Evolutionary conservation across 306 rosid species (phyloP), one percentile per base, ranked within the genome.

Genomic region (Lagenaria siceraria): DNA sequence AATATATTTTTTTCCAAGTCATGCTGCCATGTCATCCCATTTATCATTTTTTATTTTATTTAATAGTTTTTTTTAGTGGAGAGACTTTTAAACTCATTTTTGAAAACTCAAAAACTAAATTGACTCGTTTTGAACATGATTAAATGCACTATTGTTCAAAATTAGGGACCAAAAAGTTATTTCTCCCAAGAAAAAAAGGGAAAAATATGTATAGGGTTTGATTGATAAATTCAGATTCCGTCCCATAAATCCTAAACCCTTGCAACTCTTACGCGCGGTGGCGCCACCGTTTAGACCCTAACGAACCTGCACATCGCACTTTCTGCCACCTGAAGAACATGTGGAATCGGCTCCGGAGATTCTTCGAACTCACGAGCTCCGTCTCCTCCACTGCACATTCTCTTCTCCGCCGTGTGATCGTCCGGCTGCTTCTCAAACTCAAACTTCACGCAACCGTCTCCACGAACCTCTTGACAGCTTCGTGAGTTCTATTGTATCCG

Each of bases 341-440:
- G 65, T 55, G 71, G 55, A 62, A 3, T 63, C 51, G 18, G 80
- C 40, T 51, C 48, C 70, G 13, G 60, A 62, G 27, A 12, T 82
- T 40, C 76, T 83, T 76, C 96, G 92, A 52, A 43, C 78, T 51
- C 82, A 80, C 81, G 98, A 93, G 88, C 91, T 93, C 55, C 90
- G 96, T 62, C 92, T 93, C 85, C 83, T 93, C 62, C 92, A 90
- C 31, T 88, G 94, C 80, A 88, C 92, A 61, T 78, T 91, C 66
- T 55, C 70, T 55, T 68, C 85, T 54, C 77, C 83, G 4, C 79
- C 86, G 17, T 61, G 82, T 40, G 58, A 51, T 73, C 7, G 51
- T 24, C 60, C 83, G 36, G 49, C 81, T 49, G 75, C 48, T 12
- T 5, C 75, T 52, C 61, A 13, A 2, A 29, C 81, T 77, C 66